Conservation (phyloP, 805 yeast species). For the Cyberlindnera samutprakarnensis region DNA sequence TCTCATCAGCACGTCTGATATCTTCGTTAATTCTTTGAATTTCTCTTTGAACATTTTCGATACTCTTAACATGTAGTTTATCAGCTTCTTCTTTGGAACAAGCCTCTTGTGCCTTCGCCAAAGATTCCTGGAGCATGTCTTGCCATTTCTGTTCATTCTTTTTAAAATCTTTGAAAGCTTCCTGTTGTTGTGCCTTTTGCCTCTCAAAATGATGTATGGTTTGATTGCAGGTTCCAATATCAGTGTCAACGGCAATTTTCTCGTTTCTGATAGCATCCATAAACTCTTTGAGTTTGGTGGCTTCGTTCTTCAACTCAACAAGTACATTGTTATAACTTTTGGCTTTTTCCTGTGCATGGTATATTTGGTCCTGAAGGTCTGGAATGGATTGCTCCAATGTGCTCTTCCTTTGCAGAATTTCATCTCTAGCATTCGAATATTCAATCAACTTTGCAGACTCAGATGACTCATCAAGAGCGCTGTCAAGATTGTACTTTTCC, state of each 20-base stretch:
- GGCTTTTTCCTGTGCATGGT: conserved; percentile 13
- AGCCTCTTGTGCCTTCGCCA: conserved; percentile 28
- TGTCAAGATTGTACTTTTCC: conserved; percentile 27
- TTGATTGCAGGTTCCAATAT: conserved; percentile 7
- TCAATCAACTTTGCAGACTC: conserved; percentile 34
- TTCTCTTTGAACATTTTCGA: conserved; percentile 42
- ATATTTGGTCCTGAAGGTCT: conserved; percentile 19
- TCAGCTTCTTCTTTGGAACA: conserved; percentile 43
- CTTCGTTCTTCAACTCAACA: conserved; percentile 10
- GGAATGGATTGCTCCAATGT: conserved; percentile 18
- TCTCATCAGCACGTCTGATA: conserved; percentile 44
- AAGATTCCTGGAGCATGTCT: conserved; percentile 8
- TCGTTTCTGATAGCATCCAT: conserved; percentile 6
- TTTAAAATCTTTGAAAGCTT: conserved; percentile 16
- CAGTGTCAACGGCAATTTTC: conserved; percentile 6
- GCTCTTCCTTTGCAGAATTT: neutral
- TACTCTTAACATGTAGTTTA: conserved; percentile 31
- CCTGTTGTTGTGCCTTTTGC: conserved; percentile 13
- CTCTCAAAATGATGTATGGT: conserved; percentile 11
- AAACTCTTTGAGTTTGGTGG: conserved; percentile 22
- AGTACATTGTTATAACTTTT: conserved; percentile 14
- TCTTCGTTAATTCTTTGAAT: conserved; percentile 37
- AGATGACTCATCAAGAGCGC: conserved; percentile 36
- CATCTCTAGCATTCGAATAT: conserved; percentile 6
- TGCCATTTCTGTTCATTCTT: conserved; percentile 16